These are phyloP conservation scores for Clarkia xantiana DNA, from an alignment of 345 rosid species.

Conservation along the genomic window DNA sequence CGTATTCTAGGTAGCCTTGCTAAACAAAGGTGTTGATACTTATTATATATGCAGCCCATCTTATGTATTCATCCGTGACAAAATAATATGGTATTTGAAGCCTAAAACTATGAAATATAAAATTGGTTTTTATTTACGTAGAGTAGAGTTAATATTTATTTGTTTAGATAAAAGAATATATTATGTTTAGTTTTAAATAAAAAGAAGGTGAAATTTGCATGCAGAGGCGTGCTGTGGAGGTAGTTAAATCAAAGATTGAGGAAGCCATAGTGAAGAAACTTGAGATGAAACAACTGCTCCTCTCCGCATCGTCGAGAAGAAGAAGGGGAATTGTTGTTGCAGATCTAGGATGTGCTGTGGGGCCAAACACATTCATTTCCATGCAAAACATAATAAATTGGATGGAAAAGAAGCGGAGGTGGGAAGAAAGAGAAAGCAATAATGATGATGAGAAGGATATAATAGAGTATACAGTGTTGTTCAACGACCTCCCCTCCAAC, in stretches of 20 bases:
- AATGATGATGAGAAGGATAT: no score
- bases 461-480: slow-evolving; percentile 3
- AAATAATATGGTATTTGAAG: no score
- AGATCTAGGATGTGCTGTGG: slow-evolving; percentile 61
- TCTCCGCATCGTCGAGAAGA: slow-evolving; percentile 16
- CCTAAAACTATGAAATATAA: no score
- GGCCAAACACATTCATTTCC: slow-evolving; percentile 40
- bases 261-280: slow-evolving; percentile 30
- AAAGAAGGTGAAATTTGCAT: neutral
- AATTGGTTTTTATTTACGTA: no score
- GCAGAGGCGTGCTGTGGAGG: slow-evolving; percentile 27
- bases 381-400: slow-evolving; percentile 27
- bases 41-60: no score
- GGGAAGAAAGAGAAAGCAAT: no score
- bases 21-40: no score
- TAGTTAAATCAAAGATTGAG: slow-evolving; percentile 23
- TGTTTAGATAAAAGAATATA: no score
- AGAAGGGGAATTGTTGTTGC: slow-evolving; percentile 31
- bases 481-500: slow-evolving; percentile 5
- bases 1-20: no score
- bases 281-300: slow-evolving; percentile 17
- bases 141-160: no score
- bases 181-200: no score
- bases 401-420: slow-evolving; percentile 16
- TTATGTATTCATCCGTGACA: no score